Percentiles rank a stretch among this genome's conserved stretches.
These are phyloP conservation scores for Wallacemonas sp. DNA, from an alignment of 208 protist species.

Conservation along the genomic window DNA sequence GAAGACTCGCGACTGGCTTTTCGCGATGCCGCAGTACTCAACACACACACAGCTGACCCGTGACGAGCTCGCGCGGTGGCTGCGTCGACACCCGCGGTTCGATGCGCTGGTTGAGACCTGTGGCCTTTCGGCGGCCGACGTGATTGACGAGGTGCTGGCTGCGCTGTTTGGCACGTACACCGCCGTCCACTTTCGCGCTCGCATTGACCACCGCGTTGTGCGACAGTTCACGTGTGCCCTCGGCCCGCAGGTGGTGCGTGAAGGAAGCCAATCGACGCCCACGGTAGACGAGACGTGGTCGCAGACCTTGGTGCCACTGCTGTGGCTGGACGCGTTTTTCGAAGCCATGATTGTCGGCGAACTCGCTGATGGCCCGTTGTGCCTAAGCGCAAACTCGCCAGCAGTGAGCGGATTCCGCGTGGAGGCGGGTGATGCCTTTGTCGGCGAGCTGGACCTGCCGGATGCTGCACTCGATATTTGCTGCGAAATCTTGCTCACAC, in stretches of 20 bases:
- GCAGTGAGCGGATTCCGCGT: slow-evolving; percentile 21
- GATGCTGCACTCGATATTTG: slow-evolving; percentile 9
- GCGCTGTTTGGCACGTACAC: slow-evolving; percentile 12
- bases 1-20: slow-evolving; percentile 38
- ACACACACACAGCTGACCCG: slow-evolving; percentile 26
- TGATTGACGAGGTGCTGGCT: slow-evolving; percentile 17
- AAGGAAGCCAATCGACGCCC: not conserved
- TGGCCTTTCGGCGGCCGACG: slow-evolving; percentile 7
- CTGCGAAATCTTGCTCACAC: slow-evolving; percentile 10
- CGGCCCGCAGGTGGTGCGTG: not conserved
- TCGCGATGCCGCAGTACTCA: slow-evolving; percentile 70
- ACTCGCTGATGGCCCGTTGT: slow-evolving; percentile 13
- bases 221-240: not conserved
- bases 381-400: not conserved
- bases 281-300: not conserved
- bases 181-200: slow-evolving; percentile 26
- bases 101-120: slow-evolving; percentile 10
- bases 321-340: slow-evolving; percentile 38
- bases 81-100: slow-evolving; percentile 5
- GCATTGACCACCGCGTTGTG: slow-evolving; percentile 22
- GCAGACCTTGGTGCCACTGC: slow-evolving; percentile 10
- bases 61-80: not conserved
- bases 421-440: not conserved
- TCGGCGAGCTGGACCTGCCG: slow-evolving; percentile 9
- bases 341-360: slow-evolving; percentile 20